Conservation (phyloP, 2,329 filamentous ascomycete genomes). For the Alternaria rosae region DNA sequence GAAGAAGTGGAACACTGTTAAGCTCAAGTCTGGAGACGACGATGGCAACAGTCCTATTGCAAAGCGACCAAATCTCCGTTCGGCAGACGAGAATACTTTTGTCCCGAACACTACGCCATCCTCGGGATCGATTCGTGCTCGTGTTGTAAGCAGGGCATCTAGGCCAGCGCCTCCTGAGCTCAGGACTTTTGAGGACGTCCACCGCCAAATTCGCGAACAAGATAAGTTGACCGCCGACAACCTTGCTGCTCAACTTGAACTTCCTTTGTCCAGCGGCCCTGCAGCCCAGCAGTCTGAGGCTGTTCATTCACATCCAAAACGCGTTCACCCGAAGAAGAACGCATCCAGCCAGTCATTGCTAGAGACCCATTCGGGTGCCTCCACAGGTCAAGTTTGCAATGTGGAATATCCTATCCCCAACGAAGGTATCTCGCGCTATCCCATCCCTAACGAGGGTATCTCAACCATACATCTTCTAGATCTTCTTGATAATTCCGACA, state of each 20-base stretch:
- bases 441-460: not conserved
- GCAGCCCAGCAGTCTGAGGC: not conserved
- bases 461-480: not conserved
- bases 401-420: not conserved
- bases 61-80: not conserved
- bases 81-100: not conserved
- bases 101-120: not conserved
- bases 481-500: not conserved
- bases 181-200: conserved; percentile 1
- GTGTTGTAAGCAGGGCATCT: not conserved
- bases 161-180: not conserved
- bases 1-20: conserved; percentile 1
- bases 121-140: not conserved
- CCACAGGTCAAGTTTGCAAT: not conserved
- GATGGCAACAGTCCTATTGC: not conserved
- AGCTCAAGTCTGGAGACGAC: not conserved
- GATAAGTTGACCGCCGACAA: not conserved
- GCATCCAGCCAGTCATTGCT: not conserved
- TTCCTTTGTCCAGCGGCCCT: not conserved
- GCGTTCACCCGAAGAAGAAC: not conserved
- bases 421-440: not conserved
- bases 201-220: not conserved
- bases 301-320: not conserved
- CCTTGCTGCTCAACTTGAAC: too few species aligned
- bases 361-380: not conserved